Base-by-base conservation (phyloP, 371 early-diverging fungal genomes). In the Rhizopus stolonifer region DNA sequence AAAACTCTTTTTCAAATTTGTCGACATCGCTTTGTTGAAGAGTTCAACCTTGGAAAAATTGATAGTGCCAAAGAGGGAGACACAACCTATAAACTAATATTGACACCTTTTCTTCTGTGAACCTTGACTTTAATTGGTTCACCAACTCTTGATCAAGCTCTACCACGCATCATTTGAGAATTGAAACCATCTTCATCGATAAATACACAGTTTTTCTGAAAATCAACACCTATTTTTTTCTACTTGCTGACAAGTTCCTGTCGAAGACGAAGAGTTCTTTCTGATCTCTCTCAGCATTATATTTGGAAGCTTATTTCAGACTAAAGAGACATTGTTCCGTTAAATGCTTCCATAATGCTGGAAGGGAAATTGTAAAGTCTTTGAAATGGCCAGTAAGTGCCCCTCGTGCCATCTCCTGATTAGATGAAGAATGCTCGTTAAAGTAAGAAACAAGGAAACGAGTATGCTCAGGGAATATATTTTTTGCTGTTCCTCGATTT, bases 191-290 rank as follows among this genome's bases (percentile, higher is more conserved):
- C 47, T 25, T 46, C 39, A 48, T 55, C 55, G 22, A 55, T 31
- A 45, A 56, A 50, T 0, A 49, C 34, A 22, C 46, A 56, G 10
- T 56, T 56, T 33, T 50, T 49, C 29, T 49, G 55, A 31, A 54
- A 54, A n/a, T n/a, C n/a, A n/a, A n/a, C n/a, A n/a, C n/a, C n/a
- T n/a, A n/a, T n/a, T n/a, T n/a, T n/a, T n/a, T n/a, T n/a, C n/a
- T n/a, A n/a, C n/a, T n/a, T n/a, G n/a, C n/a, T n/a, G n/a, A n/a
- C n/a, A n/a, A n/a, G n/a, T n/a, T n/a, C n/a, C n/a, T n/a, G n/a
- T n/a, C n/a, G n/a, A n/a, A n/a, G n/a, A n/a, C n/a, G n/a, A n/a
- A n/a, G n/a, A n/a, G n/a, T n/a, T n/a, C n/a, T n/a, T n/a, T n/a
- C n/a, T n/a, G n/a, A n/a, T n/a, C 46, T 38, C 54, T 54, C 18